Percentiles rank a stretch among this genome's conserved stretches.
These are phyloP conservation scores for Globisporangium nagaii DNA, from an alignment of 352 stramenopile genomes.

Conservation along the genomic window DNA sequence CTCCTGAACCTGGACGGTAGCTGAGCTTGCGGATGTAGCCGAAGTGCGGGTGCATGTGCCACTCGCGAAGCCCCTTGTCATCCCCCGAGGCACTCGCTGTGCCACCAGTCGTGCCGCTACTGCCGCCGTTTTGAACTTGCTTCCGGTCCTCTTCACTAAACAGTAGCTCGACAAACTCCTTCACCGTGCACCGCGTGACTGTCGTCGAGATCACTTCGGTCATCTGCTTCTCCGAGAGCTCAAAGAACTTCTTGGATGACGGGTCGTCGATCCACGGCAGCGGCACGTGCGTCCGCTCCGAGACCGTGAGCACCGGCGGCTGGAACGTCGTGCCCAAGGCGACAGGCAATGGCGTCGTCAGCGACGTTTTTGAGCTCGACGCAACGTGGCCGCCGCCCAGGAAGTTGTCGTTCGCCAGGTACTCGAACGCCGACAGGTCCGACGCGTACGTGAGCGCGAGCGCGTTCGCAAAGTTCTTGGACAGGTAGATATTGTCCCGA, in stretches of 20 bases:
- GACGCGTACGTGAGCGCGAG: constrained; percentile 66
- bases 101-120: neutral
- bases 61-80: constrained; percentile 28
- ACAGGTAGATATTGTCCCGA: constrained; percentile 42
- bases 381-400: neutral
- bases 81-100: neutral
- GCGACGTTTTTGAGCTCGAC: neutral
- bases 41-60: constrained; percentile 47
- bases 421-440: constrained; percentile 47
- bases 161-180: constrained; percentile 41
- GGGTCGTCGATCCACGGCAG: constrained; percentile 51
- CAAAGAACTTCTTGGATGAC: constrained; percentile 30
- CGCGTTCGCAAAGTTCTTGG: constrained; percentile 67
- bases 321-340: constrained; percentile 31
- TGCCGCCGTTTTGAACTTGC: constrained; percentile 11
- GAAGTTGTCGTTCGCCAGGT: constrained; percentile 3
- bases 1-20: constrained; percentile 26
- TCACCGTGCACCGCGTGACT: constrained; percentile 29
- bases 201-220: constrained; percentile 44
- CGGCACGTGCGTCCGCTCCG: constrained; percentile 22
- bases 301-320: constrained; percentile 30
- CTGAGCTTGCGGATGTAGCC: constrained; percentile 45
- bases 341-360: neutral
- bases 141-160: constrained; percentile 27
- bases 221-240: constrained; percentile 40